Evolutionary conservation across 768 basidiomycete genomes (phyloP).

Genomic region (Phaeotremella skinneri): DNA sequence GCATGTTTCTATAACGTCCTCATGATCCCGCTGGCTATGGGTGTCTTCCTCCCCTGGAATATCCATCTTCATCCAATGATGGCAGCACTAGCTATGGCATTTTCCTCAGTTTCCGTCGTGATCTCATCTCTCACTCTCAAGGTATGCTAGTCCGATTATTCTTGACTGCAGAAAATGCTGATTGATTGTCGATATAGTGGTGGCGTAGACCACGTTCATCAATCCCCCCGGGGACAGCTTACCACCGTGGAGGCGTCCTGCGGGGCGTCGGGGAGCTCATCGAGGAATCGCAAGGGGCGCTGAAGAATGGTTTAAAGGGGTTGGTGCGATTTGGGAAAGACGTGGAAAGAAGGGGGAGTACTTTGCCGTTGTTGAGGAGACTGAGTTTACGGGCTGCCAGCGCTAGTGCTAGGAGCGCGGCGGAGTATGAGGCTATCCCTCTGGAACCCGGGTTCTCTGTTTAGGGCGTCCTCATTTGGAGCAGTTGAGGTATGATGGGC

Average conservation of each 20-base stretch:
- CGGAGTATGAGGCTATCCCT: constrained; percentile 42
- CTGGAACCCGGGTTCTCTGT: constrained; percentile 8
- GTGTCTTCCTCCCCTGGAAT: constrained; percentile 85
- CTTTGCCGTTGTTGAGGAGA: constrained; percentile 34
- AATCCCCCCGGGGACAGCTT: constrained; percentile 62
- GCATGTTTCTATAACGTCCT: constrained; percentile 91
- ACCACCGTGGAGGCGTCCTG: constrained; percentile 52
- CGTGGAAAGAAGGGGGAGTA: constrained; percentile 53
- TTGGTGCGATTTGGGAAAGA: constrained; percentile 51
- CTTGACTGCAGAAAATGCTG: not conserved
- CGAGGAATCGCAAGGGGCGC: constrained; percentile 55
- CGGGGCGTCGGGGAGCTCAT: constrained; percentile 55
- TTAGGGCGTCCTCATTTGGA: not conserved
- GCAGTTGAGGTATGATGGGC: too few species aligned
- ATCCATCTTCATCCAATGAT: constrained; percentile 96
- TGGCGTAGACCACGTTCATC: constrained; percentile 48
- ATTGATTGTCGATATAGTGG: constrained; percentile 35
- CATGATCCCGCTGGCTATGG: constrained; percentile 97
- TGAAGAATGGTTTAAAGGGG: constrained; percentile 49
- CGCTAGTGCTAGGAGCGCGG: not conserved
- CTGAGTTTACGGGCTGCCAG: constrained; percentile 23
- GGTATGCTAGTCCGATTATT: constrained; percentile 48
- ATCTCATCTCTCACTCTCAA: constrained; percentile 79
- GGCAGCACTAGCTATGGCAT: constrained; percentile 98
- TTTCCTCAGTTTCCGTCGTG: constrained; percentile 93